Base-by-base conservation (phyloP, 345 rosid species). In the Citropsis articulata region DNA sequence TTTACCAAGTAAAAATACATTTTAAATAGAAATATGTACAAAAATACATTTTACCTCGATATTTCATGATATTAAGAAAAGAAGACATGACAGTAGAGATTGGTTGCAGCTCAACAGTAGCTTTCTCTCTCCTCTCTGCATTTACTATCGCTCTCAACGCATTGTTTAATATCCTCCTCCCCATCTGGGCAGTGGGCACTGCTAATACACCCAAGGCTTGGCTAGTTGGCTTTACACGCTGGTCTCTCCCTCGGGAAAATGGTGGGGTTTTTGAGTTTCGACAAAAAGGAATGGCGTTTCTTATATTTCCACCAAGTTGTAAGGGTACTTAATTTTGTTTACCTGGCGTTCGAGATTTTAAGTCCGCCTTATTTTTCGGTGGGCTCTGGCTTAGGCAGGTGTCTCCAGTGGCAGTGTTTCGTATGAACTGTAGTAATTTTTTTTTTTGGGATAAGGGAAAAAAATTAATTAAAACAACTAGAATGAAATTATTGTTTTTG, bases 131-230 rank as follows among this genome's bases (percentile, higher is more conserved):
- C 85, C 66, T 96, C 81, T 96, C 97, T 1, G 97, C 98, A 76
- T 96, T 96, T 84, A 96, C 99, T 2, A 94, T 88, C 74, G 88
- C 53, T 77, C 98, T 91, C 88, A 96, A 81, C 22, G 98, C 99
- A 33, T 96, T 91, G 80, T 91, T 93, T 85, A 95, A 61, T 78
- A 92, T 92, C 72, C 94, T 93, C 82, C 98, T 86, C 74, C 99
- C 99, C 99, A 93, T 94, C 76, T 73, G 50, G 50, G 50, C 50
- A 12, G 74, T 73, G 50, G 50, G 50, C 50, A 12, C 50, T 45
- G 50, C 50, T 13, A 12, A 45, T 13, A 45, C 18, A 3, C 50
- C 50, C 27, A 30, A 63, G n/a, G 5, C 61, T 66, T 13, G 50
- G 18, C 18, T 45, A 2, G 45, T 66, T 13, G 50, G 18, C 18